phyloP scores from a whole-genome alignment of 768 basidiomycete genomes.

The Suillus subaureus region DNA sequence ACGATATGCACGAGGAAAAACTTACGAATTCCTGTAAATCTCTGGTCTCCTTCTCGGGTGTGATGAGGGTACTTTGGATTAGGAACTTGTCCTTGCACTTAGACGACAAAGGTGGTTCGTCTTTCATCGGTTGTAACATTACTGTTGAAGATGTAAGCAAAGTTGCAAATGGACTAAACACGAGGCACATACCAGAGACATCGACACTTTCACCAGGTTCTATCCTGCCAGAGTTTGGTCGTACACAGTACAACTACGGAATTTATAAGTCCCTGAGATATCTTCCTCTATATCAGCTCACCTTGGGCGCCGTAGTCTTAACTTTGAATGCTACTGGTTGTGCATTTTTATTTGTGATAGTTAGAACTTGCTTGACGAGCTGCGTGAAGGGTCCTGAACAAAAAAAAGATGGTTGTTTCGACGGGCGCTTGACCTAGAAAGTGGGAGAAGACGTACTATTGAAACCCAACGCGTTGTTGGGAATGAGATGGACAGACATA shows the following conservation, averaged over 20 bases:
- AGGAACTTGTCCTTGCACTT: slow-evolving; percentile 99
- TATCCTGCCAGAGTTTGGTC: slow-evolving; percentile 96
- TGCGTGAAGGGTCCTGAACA: slow-evolving; percentile 85
- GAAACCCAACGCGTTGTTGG: slow-evolving; percentile 79
- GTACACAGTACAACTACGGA: slow-evolving; percentile 86
- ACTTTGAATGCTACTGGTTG: slow-evolving; percentile 99
- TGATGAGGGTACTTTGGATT: slow-evolving; percentile 93
- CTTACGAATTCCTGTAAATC: slow-evolving; percentile 84
- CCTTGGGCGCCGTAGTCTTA: slow-evolving; percentile 99
- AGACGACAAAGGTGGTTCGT: slow-evolving; percentile 83
- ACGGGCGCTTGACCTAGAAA: slow-evolving; percentile 25
- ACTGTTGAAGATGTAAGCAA: slow-evolving; percentile 50
- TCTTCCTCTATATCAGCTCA: slow-evolving; percentile 30
- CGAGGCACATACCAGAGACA: slow-evolving; percentile 72
- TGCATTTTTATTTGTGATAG: slow-evolving; percentile 84
- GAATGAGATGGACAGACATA: slow-evolving; percentile 85
- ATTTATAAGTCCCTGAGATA: slow-evolving; percentile 14
- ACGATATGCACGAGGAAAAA: slow-evolving; percentile 21
- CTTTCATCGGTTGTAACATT: slow-evolving; percentile 94
- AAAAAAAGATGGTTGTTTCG: slow-evolving; percentile 14
- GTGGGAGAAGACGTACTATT: slow-evolving; percentile 59
- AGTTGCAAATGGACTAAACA: slow-evolving; percentile 11
- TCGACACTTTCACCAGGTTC: slow-evolving; percentile 95
- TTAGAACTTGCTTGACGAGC: slow-evolving; percentile 83
- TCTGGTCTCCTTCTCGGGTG: slow-evolving; percentile 82